Evolutionary conservation across 2,329 filamentous ascomycete species (phyloP).

Genomic region (Xenosphaeropsis pyriputrescens): DNA sequence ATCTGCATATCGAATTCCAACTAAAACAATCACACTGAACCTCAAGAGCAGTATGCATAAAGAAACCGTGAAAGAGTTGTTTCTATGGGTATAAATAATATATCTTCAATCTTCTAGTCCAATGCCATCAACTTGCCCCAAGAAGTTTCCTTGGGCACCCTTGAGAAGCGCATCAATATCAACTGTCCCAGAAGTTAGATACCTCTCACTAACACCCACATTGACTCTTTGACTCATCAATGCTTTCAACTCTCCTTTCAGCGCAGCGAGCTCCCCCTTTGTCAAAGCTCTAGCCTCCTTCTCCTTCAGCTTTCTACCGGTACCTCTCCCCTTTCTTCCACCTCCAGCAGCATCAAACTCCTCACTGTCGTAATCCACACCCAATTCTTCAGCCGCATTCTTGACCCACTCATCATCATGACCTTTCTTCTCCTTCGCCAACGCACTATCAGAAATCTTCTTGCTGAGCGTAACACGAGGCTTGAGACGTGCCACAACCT

Average conservation of each 20-base stretch:
- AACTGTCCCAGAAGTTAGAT: constrained; percentile 72
- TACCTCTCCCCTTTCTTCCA: constrained; percentile 51
- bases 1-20: too few relatives aligned
- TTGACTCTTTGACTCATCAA: constrained; percentile 65
- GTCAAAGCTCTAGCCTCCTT: constrained; percentile 50
- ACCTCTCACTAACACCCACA: constrained; percentile 74
- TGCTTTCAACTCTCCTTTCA: constrained; percentile 59
- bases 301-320: constrained; percentile 60
- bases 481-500: constrained; percentile 61
- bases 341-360: constrained; percentile 55
- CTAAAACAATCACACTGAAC: too few relatives aligned
- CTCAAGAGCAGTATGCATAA: too few relatives aligned
- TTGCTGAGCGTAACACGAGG: constrained; percentile 72
- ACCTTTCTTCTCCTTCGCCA: constrained; percentile 77
- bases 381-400: constrained; percentile 77
- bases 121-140: constrained; percentile 18
- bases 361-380: constrained; percentile 85
- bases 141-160: constrained; percentile 39
- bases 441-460: constrained; percentile 64
- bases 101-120: constrained; percentile 14
- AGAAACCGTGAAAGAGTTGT: too few relatives aligned
- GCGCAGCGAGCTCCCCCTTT: constrained; percentile 57
- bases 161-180: constrained; percentile 60
- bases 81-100: too few relatives aligned
- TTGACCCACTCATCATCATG: constrained; percentile 77